Evolutionary conservation across 1,284 basidiomycete genomes (phyloP).

Genomic region (Termitomyces sp.): DNA sequence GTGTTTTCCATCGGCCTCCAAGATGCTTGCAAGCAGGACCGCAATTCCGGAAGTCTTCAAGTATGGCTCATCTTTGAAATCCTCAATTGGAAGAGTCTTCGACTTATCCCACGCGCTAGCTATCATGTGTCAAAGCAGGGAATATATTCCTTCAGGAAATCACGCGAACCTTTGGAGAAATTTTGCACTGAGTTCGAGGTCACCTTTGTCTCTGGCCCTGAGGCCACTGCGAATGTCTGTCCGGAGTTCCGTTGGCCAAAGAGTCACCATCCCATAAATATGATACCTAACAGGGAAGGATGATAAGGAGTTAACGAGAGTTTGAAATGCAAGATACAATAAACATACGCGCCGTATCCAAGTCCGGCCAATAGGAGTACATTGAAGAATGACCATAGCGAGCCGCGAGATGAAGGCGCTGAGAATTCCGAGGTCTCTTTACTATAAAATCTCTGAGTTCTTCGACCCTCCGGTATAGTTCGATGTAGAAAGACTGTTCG

Average conservation of each 20-base stretch:
- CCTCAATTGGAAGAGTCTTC: slow-evolving; percentile 40
- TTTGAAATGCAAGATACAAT: neutral
- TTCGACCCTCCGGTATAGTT: neutral
- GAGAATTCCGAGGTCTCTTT: neutral
- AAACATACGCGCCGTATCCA: slow-evolving; percentile 52
- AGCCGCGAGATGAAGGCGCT: neutral
- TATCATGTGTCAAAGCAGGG: slow-evolving; percentile 10
- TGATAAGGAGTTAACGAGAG: slow-evolving; percentile 1
- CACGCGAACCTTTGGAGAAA: slow-evolving; percentile 51
- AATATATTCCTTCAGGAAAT: neutral
- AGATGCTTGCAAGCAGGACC: slow-evolving; percentile 54
- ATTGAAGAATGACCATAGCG: slow-evolving; percentile 27
- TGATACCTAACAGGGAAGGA: slow-evolving; percentile 43
- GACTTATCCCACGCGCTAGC: slow-evolving; percentile 61
- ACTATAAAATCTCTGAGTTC: neutral
- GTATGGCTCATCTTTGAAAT: slow-evolving; percentile 48
- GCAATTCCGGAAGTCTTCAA: slow-evolving; percentile 72
- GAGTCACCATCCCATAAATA: slow-evolving; percentile 53
- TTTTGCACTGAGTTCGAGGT: slow-evolving; percentile 49
- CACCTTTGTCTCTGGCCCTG: slow-evolving; percentile 55
- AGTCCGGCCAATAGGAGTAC: slow-evolving; percentile 43
- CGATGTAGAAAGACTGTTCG: neutral
- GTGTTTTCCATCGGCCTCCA: slow-evolving; percentile 43
- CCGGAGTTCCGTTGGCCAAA: slow-evolving; percentile 63
- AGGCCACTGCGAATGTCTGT: slow-evolving; percentile 61